A percentile compares a stretch with the other conserved stretches of the same genome.
These are phyloP conservation scores for Esteya vermicola DNA, from an alignment of 2,329 filamentous ascomycete species.

Conservation along the genomic window DNA sequence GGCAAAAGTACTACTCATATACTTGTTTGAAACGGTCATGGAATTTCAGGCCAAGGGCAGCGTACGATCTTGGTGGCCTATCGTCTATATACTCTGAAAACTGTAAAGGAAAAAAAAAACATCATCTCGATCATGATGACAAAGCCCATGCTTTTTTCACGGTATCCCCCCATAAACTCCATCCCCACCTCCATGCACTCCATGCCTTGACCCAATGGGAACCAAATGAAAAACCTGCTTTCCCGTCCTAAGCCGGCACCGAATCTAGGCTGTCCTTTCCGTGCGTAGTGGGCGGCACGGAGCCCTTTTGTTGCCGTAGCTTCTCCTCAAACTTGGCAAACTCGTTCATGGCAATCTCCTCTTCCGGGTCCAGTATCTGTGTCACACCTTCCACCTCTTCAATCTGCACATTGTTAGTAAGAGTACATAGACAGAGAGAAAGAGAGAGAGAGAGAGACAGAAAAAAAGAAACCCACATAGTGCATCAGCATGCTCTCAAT, in stretches of 20 bases:
- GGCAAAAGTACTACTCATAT: no score
- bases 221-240: no score
- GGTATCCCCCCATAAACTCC: no score
- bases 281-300: slow-evolving; percentile 21
- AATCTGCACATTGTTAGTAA: slow-evolving; percentile 40
- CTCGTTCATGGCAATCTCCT: slow-evolving; percentile 72
- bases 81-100: no score
- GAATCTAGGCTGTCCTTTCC: slow-evolving; percentile 24
- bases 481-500: slow-evolving; percentile 99
- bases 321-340: slow-evolving; percentile 95
- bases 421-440: background rate
- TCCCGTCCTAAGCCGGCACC: slow-evolving; percentile 18
- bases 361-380: slow-evolving; percentile 82
- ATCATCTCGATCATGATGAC: no score
- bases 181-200: no score
- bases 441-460: background rate
- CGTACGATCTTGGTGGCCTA: no score
- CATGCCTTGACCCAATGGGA: no score
- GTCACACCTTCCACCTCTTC: slow-evolving; percentile 90
- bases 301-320: slow-evolving; percentile 38
- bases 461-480: slow-evolving; percentile 47
- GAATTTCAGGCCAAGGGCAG: no score
- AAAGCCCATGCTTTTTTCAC: no score
- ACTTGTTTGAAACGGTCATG: no score
- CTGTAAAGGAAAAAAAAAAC: no score